phyloP scores from a whole-genome alignment of 139 green algal species.

The Pleodorina starrii region DNA sequence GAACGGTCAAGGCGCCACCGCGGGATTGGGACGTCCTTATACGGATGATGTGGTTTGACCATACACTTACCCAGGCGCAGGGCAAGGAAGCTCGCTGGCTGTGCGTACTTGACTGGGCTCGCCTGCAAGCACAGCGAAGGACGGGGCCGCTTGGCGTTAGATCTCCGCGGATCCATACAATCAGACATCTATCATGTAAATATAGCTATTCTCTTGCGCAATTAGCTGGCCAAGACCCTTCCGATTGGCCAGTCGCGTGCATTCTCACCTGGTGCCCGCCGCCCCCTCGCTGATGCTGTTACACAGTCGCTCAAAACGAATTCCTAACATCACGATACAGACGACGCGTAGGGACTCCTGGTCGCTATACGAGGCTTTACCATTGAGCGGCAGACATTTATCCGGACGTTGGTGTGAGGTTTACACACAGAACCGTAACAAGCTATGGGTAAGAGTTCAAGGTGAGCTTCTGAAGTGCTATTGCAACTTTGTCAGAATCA shows the following conservation, averaged over 20 bases:
- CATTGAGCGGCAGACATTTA: background rate
- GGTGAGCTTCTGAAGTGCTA: too few species aligned
- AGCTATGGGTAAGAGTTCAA: background rate
- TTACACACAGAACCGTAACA: background rate
- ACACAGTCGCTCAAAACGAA: background rate
- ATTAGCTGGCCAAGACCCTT: background rate
- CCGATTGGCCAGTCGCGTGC: background rate
- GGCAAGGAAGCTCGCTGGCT: background rate
- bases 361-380: background rate
- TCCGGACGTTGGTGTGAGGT: background rate
- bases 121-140: slow-evolving; percentile 21
- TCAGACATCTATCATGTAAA: background rate
- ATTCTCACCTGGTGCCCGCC: background rate
- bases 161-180: background rate
- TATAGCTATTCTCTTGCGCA: background rate
- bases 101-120: slow-evolving; percentile 1
- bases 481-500: too few species aligned
- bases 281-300: background rate
- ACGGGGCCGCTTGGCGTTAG: background rate
- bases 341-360: background rate
- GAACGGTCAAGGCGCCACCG: background rate
- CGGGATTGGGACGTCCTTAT: background rate
- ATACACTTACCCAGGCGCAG: background rate
- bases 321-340: background rate
- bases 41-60: background rate